These are phyloP conservation scores for Halocafeteria seosinensis DNA, from an alignment of 108 stramenopile genomes.

Conservation along the genomic window DNA sequence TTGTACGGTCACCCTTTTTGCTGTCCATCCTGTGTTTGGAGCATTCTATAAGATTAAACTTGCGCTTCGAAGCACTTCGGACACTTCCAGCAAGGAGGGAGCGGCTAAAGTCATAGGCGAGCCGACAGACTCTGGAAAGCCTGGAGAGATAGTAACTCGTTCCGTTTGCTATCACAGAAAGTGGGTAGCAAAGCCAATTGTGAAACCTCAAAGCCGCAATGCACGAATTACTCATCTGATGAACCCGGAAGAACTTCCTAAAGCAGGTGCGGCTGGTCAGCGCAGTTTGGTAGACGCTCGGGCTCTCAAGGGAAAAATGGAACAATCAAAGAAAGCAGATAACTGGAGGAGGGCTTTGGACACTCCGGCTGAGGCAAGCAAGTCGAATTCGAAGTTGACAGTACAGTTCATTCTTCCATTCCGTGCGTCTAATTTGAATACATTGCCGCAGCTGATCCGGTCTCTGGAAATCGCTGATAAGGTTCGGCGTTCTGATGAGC, in stretches of 20 bases:
- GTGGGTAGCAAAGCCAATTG: not conserved
- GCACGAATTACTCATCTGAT: not conserved
- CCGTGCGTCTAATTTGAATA: not conserved
- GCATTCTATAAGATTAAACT: not conserved
- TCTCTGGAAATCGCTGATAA: not conserved
- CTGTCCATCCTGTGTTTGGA: not conserved
- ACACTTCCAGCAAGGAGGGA: too few relatives aligned
- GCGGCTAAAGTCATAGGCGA: not conserved
- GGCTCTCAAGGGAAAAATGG: not conserved
- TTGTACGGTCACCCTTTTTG: not conserved
- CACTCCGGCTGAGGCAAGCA: not conserved
- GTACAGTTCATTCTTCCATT: not conserved
- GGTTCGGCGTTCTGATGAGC: too few relatives aligned
- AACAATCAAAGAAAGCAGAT: not conserved
- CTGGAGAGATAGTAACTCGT: not conserved
- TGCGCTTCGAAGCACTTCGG: too few relatives aligned
- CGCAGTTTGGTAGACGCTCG: not conserved
- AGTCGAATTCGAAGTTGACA: too few relatives aligned
- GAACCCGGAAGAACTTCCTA: not conserved
- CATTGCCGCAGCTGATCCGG: not conserved
- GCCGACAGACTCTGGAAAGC: not conserved
- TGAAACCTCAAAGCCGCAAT: not conserved
- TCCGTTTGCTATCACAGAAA: not conserved
- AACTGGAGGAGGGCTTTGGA: not conserved
- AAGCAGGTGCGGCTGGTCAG: not conserved